Evolutionary conservation across 495 filamentous ascomycete species (phyloP), one percentile per base, ranked within the genome.

Genomic region (Parathielavia hyrcaniae): DNA sequence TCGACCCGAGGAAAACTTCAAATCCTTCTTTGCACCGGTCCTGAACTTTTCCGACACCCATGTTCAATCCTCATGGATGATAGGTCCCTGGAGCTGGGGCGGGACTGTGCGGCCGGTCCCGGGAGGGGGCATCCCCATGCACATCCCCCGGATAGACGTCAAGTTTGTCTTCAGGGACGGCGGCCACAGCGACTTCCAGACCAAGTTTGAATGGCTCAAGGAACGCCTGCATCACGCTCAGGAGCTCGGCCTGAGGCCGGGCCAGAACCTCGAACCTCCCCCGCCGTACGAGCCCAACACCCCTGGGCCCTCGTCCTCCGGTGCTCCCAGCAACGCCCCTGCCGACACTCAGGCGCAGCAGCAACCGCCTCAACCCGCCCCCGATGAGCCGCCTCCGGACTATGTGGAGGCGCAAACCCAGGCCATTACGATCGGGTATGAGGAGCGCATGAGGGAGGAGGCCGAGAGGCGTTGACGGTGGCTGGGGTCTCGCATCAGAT

Each of bases 61-160:
- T 66, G 89, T 97, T 53, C 82, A 86, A 8, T 88, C 92, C 2
- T 91, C 95, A 2, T 95, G 91, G 75, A 95, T 97, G 75, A 95
- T 97, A 66, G 93, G 93, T n/a, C 87, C 95, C 11, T 97, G 97
- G 74, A 85, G 86, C 63, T 98, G 93, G 93, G 81, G 81, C 23
- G 86, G 85, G 32, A 73, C 85, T 30, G 79, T 95, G 50, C 86
- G 86, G 62, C 91, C 95, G 19, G 87, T 93, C 30, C 67, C 84
- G 1, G 84, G 85, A 26, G 95, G 95, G n/a, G 90, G 90, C 41
- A 89, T 98, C 43, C 87, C 90, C 2, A 72, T 86, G n/a, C 78
- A 83, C 13, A 77, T 88, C 40, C 75, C 85, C 4, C 82, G 83
- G 16, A 79, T 96, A 32, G 88, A 92, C 61, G 59, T 91, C 50